A percentile compares a stretch with the other conserved stretches of the same genome.
Evolutionary conservation across 2,329 filamentous ascomycete genomes (phyloP).

Genomic region (Thermothelomyces thermophilus): DNA sequence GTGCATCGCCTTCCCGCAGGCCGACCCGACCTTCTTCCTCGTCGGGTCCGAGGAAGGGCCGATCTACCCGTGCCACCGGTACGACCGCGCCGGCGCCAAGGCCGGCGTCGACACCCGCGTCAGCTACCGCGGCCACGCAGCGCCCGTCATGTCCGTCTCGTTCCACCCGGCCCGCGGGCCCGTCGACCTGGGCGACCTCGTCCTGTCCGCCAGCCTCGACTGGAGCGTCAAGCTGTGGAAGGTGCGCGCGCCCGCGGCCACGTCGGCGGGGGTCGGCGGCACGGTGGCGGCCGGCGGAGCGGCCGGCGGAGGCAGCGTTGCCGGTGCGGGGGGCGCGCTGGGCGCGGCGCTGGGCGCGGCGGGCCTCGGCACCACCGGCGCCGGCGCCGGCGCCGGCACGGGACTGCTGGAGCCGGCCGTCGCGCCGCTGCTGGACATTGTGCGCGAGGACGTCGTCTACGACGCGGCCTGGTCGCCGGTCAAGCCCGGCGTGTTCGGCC

Average conservation of each 20-base stretch:
- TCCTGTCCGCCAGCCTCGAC: conserved; percentile 86
- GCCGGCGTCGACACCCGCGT: conserved; percentile 87
- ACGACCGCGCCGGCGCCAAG: conserved; percentile 95
- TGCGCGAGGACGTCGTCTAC: conserved; percentile 93
- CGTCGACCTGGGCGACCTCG: conserved; percentile 87
- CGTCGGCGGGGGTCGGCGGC: conserved; percentile 44
- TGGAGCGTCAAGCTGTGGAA: conserved; percentile 99
- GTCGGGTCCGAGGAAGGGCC: conserved; percentile 94
- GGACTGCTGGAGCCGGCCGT: conserved; percentile 46
- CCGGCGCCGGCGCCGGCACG: conserved; percentile 25
- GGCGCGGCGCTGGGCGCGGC: neutral
- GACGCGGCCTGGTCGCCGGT: conserved; percentile 92
- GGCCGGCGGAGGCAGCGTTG: neutral
- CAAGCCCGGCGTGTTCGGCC: conserved; percentile 87
- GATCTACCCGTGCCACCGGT: conserved; percentile 93
- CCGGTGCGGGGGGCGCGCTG: no score
- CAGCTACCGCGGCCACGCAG: conserved; percentile 82
- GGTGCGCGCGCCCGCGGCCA: conserved; percentile 72
- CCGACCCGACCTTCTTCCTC: conserved; percentile 95
- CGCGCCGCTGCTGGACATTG: conserved; percentile 77
- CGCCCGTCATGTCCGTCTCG: conserved; percentile 90
- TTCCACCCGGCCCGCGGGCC: conserved; percentile 92
- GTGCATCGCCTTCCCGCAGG: conserved; percentile 88
- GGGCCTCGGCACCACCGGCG: conserved; percentile 36
- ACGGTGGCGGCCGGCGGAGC: neutral